These are phyloP conservation scores for Orbilia oligospora DNA, from an alignment of 2,329 filamentous ascomycete species.

Conservation along the genomic window DNA sequence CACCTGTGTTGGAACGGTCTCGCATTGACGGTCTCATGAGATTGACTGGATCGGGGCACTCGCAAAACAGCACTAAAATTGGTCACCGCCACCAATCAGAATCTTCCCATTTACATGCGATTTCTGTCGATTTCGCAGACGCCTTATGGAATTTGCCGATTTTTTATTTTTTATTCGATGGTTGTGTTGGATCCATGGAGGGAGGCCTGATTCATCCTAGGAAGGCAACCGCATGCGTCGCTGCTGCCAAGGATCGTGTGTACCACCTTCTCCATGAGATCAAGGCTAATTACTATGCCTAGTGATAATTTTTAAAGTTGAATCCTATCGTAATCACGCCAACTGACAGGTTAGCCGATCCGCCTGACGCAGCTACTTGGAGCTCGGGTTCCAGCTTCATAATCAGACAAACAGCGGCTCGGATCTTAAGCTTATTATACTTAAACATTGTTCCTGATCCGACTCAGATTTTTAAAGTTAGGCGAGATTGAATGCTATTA, in stretches of 20 bases:
- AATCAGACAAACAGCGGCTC: constrained; percentile 4
- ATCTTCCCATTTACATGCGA: neutral
- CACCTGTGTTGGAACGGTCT: constrained; percentile 25
- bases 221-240: constrained; percentile 3
- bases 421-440: constrained; percentile 4
- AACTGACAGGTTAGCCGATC: neutral
- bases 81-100: constrained; percentile 12
- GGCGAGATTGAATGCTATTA: neutral
- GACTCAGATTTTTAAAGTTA: constrained; percentile 13
- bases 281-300: neutral
- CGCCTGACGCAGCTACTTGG: constrained; percentile 2
- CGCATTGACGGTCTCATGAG: constrained; percentile 15
- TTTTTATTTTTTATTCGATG: constrained; percentile 2
- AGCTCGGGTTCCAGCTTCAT: neutral
- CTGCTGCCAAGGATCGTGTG: constrained; percentile 4
- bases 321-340: neutral
- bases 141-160: neutral
- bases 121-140: neutral
- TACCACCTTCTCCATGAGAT: constrained; percentile 25
- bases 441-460: constrained; percentile 8
- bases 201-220: constrained; percentile 21
- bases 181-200: no score
- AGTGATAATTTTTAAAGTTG: constrained; percentile 17
- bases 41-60: constrained; percentile 9
- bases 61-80: constrained; percentile 26